Evolutionary conservation across 1,284 basidiomycete genomes (phyloP).

Genomic region (Ceratobasidium sp.): DNA sequence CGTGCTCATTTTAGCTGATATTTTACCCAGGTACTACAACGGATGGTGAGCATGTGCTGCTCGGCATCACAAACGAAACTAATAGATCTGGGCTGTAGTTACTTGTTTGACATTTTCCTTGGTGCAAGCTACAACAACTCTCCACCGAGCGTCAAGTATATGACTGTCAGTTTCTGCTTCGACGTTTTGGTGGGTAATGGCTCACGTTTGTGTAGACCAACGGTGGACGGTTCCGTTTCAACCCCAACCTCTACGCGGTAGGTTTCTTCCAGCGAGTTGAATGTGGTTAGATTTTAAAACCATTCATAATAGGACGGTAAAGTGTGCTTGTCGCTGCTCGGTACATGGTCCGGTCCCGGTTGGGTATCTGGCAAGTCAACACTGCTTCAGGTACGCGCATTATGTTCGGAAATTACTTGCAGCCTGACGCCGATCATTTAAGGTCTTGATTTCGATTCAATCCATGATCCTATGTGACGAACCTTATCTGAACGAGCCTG

Average conservation of each 20-base stretch:
- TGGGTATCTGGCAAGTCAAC: conserved; percentile 88
- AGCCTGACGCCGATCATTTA: conserved; percentile 33
- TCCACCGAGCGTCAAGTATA: conserved; percentile 84
- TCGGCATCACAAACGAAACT: not conserved
- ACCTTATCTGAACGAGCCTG: conserved; percentile 88
- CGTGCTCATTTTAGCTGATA: conserved; percentile 25
- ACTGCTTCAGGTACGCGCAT: conserved; percentile 66
- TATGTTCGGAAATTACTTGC: conserved; percentile 15
- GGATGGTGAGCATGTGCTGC: conserved; percentile 65
- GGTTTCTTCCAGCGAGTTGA: conserved; percentile 43
- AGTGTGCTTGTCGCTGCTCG: conserved; percentile 88
- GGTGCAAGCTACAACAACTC: conserved; percentile 80
- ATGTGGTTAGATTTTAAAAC: not conserved
- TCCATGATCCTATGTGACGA: conserved; percentile 91
- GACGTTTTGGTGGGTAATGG: not conserved
- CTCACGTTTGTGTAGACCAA: conserved; percentile 67
- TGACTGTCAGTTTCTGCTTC: conserved; percentile 69
- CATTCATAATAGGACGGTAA: conserved; percentile 76
- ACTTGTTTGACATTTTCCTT: conserved; percentile 89
- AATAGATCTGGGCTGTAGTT: conserved; percentile 51
- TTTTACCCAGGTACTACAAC: conserved; percentile 68
- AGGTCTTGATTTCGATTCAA: conserved; percentile 92
- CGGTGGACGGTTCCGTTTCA: conserved; percentile 86
- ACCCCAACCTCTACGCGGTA: conserved; percentile 89
- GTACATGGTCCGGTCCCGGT: conserved; percentile 89